Evolutionary conservation across 805 yeast genomes (phyloP).

Genomic region (Schizosaccharomyces cryophilus): DNA sequence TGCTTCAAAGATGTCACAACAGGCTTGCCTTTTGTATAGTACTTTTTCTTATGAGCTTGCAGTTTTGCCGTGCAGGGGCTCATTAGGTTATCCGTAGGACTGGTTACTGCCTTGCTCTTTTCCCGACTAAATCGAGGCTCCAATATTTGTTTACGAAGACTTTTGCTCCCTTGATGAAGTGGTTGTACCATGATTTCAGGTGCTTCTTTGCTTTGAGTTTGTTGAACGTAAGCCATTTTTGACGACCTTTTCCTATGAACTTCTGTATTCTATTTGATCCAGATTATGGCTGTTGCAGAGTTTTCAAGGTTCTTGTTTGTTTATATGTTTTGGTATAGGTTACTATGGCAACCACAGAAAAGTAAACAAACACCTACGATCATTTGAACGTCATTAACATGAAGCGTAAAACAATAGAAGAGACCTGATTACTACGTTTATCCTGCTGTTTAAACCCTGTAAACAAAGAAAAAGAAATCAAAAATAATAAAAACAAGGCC

Average conservation of each 20-base stretch:
- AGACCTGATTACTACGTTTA: no score
- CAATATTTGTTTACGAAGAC: neutral
- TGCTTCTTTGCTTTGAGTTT: no score
- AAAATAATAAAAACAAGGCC: no score
- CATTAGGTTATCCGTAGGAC: constrained; percentile 34
- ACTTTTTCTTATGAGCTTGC: constrained; percentile 24
- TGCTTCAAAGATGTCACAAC: neutral
- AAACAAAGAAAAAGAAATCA: no score
- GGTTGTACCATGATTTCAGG: neutral
- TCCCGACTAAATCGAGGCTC: neutral
- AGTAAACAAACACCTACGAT: no score
- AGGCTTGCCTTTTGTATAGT: constrained; percentile 11
- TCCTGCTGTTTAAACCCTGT: no score
- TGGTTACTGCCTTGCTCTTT: constrained; percentile 14
- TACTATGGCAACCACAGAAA: no score
- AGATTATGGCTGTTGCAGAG: neutral
- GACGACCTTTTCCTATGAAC: neutral
- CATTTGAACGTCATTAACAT: no score
- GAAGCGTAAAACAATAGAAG: no score
- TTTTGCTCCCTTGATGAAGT: neutral
- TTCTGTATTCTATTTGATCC: neutral
- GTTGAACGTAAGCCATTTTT: neutral
- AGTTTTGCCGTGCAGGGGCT: constrained; percentile 36
- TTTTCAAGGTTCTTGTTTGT: no score
- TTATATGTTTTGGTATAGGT: no score